These are phyloP conservation scores for Pelargonium exstipulatum DNA, from an alignment of 441 rosid genomes.

Conservation along the genomic window DNA sequence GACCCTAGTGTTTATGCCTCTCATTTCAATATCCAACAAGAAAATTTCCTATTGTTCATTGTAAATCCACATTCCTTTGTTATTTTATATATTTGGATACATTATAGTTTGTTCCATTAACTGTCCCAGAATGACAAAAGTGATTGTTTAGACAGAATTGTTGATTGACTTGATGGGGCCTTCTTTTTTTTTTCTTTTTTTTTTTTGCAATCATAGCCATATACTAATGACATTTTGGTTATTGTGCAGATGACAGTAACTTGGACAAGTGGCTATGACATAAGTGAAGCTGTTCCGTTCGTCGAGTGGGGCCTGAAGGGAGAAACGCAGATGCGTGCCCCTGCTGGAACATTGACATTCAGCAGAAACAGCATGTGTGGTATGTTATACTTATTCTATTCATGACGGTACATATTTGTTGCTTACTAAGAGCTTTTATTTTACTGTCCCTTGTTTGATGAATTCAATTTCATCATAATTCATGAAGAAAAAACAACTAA, in stretches of 20 bases:
- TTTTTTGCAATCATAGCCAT: background rate
- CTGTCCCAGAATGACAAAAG: background rate
- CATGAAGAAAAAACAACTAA: background rate
- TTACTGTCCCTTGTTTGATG: background rate
- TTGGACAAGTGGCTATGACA: conserved; percentile 90
- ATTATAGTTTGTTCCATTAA: background rate
- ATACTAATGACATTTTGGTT: conserved; percentile 15
- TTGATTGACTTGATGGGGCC: background rate
- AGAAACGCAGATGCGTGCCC: conserved; percentile 34
- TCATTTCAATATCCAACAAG: background rate
- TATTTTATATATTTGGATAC: background rate
- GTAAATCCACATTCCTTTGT: background rate
- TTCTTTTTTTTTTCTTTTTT: background rate
- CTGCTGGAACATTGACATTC: conserved; percentile 88
- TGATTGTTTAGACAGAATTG: background rate
- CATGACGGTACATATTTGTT: background rate
- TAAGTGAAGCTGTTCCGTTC: conserved; percentile 68
- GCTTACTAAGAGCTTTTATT: background rate
- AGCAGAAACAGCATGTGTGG: conserved; percentile 79
- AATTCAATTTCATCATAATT: background rate
- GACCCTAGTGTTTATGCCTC: background rate
- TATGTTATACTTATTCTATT: conserved; percentile 29
- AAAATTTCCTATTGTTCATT: background rate
- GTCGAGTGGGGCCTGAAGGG: conserved; percentile 68
- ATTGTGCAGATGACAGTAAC: conserved; percentile 74